These are phyloP conservation scores for Hysterangium stoloniferum DNA, from an alignment of 768 basidiomycete genomes.

Conservation along the genomic window DNA sequence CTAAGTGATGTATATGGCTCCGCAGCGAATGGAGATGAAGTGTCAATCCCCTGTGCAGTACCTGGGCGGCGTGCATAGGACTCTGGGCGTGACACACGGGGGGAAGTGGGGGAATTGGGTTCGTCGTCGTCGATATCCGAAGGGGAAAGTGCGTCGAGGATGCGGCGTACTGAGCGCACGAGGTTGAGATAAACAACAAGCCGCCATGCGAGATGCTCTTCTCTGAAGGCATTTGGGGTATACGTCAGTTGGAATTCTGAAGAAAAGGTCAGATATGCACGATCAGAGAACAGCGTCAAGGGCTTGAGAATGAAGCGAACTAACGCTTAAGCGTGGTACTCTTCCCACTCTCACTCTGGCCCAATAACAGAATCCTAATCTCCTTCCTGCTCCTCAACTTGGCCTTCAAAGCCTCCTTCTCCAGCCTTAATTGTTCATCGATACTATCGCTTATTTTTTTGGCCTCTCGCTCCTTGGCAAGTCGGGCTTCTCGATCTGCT, in stretches of 20 bases:
- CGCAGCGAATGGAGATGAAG: slow-evolving; percentile 45
- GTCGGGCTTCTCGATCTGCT: slow-evolving; percentile 54
- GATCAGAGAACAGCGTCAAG: slow-evolving; percentile 11
- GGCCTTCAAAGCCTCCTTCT: slow-evolving; percentile 47
- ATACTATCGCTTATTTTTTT: slow-evolving; percentile 69
- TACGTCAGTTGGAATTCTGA: slow-evolving; percentile 82
- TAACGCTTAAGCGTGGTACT: slow-evolving; percentile 84
- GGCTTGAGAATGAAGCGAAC: slow-evolving; percentile 26
- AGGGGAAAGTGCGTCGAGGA: slow-evolving; percentile 43
- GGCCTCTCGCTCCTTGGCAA: slow-evolving; percentile 62
- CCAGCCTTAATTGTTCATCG: slow-evolving; percentile 68
- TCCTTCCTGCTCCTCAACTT: slow-evolving; percentile 23
- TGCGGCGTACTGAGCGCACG: slow-evolving; percentile 74
- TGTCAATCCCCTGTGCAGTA: slow-evolving; percentile 45
- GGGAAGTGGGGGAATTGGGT: slow-evolving; percentile 42
- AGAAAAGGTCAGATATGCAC: slow-evolving; percentile 1
- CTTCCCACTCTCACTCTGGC: slow-evolving; percentile 87
- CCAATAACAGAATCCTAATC: slow-evolving; percentile 71
- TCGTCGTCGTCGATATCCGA: slow-evolving; percentile 35
- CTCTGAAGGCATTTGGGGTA: slow-evolving; percentile 65
- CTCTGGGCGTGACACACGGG: slow-evolving; percentile 41
- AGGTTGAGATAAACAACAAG: slow-evolving; percentile 85
- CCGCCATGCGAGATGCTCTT: slow-evolving; percentile 79
- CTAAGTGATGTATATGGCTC: slow-evolving; percentile 2
- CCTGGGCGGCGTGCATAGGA: slow-evolving; percentile 23